A percentile compares a stretch with the other conserved stretches of the same genome.
These are phyloP conservation scores for Kodamaea leandrae DNA, from an alignment of 805 yeast genomes.

Conservation along the genomic window DNA sequence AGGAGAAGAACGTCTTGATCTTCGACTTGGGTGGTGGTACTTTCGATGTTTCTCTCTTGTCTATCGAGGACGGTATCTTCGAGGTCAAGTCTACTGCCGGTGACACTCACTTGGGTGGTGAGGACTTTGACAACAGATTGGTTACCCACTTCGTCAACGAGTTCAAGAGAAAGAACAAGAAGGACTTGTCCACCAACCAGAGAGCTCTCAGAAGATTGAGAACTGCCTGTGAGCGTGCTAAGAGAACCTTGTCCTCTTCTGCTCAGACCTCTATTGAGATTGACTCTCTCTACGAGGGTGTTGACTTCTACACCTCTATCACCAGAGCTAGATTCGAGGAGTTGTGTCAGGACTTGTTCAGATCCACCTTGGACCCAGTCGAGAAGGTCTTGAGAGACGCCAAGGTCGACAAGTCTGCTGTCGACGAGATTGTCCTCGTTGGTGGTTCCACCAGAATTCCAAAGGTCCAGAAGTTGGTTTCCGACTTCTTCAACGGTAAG, in stretches of 20 bases:
- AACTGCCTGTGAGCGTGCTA: slow-evolving; percentile 99
- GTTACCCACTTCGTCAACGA: slow-evolving; percentile 91
- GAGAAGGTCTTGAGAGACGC: slow-evolving; percentile 92
- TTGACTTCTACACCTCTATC: slow-evolving; percentile 92
- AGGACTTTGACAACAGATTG: slow-evolving; percentile 95
- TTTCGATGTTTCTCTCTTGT: slow-evolving; percentile 45
- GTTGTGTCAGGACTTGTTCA: slow-evolving; percentile 89
- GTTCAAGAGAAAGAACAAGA: slow-evolving; percentile 97
- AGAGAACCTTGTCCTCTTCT: slow-evolving; percentile 95
- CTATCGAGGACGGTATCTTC: slow-evolving; percentile 49
- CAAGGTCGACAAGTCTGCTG: slow-evolving; percentile 83
- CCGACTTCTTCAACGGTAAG: slow-evolving; percentile 96
- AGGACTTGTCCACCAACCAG: slow-evolving; percentile 89
- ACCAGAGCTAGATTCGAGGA: slow-evolving; percentile 98
- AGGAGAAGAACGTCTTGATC: slow-evolving; percentile 59
- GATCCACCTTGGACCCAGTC: slow-evolving; percentile 91
- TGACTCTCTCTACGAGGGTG: slow-evolving; percentile 92
- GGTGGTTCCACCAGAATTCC: slow-evolving; percentile 99
- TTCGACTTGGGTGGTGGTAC: slow-evolving; percentile 49
- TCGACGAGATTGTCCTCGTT: slow-evolving; percentile 89
- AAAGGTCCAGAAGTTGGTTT: slow-evolving; percentile 90
- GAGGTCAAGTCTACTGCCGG: slow-evolving; percentile 51
- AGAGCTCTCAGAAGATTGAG: slow-evolving; percentile 98
- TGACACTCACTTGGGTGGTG: slow-evolving; percentile 84
- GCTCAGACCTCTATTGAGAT: slow-evolving; percentile 94